Evolutionary conservation across 2,329 filamentous ascomycete species (phyloP).

Genomic region (Penicillium sp.): DNA sequence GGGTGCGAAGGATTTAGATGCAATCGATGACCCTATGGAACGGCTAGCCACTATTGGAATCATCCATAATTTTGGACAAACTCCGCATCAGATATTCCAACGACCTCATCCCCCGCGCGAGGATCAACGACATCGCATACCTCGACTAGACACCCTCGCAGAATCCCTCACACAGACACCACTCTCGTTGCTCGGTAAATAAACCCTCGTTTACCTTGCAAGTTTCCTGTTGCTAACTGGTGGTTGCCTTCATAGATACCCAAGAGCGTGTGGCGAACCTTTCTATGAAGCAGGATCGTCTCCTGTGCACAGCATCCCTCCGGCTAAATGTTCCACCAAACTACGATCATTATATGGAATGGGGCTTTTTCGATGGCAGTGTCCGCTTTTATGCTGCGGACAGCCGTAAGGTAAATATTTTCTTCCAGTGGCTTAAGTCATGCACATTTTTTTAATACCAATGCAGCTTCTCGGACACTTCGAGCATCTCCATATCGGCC

Average conservation of each 20-base stretch:
- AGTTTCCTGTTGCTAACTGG: neutral
- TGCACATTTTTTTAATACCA: neutral
- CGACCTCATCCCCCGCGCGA: conserved; percentile 80
- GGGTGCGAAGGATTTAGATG: conserved; percentile 88
- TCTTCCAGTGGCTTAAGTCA: neutral
- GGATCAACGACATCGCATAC: conserved; percentile 64
- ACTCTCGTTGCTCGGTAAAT: conserved; percentile 71
- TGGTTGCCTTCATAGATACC: conserved; percentile 52
- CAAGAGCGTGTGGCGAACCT: conserved; percentile 81
- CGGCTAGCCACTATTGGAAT: conserved; percentile 88
- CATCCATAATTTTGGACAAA: conserved; percentile 98
- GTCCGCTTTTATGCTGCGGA: conserved; percentile 89
- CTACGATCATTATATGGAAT: conserved; percentile 92
- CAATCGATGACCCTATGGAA: conserved; percentile 86
- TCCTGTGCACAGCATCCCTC: conserved; percentile 83
- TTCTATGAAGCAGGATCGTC: conserved; percentile 76
- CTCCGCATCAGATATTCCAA: conserved; percentile 90
- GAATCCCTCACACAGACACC: conserved; percentile 78
- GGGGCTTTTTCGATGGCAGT: conserved; percentile 93
- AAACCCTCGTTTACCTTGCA: neutral
- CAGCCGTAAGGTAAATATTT: conserved; percentile 66
- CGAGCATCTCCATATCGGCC: conserved; percentile 90
- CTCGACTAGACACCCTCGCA: conserved; percentile 76
- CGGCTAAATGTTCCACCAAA: conserved; percentile 82
- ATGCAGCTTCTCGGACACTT: conserved; percentile 74